These are phyloP conservation scores for Russula sp. DNA, from an alignment of 768 basidiomycete species.

Conservation along the genomic window DNA sequence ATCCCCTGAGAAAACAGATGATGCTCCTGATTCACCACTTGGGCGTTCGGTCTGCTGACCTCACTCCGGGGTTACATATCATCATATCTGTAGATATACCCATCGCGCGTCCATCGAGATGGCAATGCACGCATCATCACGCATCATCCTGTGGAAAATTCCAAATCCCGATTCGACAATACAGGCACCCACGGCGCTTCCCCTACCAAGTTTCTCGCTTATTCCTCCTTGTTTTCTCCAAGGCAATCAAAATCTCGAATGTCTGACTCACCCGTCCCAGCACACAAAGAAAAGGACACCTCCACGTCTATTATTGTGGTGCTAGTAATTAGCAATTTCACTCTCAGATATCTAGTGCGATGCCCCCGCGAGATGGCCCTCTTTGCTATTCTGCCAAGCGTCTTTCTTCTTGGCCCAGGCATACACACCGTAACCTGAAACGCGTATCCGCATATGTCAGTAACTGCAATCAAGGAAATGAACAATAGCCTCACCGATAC, in stretches of 20 bases:
- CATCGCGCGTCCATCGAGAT: conserved; percentile 8
- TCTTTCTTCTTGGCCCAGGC: conserved; percentile 65
- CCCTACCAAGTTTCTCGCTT: conserved; percentile 2
- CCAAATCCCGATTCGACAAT: conserved; percentile 18
- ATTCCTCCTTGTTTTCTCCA: background rate
- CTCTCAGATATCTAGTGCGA: conserved; percentile 17
- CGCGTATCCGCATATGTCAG: background rate
- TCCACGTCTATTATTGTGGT: conserved; percentile 1
- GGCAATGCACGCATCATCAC: conserved; percentile 7
- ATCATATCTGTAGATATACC: background rate
- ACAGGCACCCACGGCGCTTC: conserved; percentile 19
- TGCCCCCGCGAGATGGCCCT: conserved; percentile 50
- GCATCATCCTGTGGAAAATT: conserved; percentile 14
- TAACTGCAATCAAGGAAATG: background rate
- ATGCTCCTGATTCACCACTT: conserved; percentile 1
- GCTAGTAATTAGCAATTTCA: background rate
- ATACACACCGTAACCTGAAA: conserved; percentile 70
- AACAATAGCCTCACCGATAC: conserved; percentile 50
- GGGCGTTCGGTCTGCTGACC: conserved; percentile 12
- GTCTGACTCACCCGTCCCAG: background rate
- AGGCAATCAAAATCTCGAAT: background rate
- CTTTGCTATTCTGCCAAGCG: conserved; percentile 65
- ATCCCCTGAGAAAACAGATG: conserved; percentile 1
- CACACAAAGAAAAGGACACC: background rate
- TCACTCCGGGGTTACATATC: background rate